Conservation (phyloP, 2,329 filamentous ascomycete genomes). For the Fusarium mangiferae region DNA sequence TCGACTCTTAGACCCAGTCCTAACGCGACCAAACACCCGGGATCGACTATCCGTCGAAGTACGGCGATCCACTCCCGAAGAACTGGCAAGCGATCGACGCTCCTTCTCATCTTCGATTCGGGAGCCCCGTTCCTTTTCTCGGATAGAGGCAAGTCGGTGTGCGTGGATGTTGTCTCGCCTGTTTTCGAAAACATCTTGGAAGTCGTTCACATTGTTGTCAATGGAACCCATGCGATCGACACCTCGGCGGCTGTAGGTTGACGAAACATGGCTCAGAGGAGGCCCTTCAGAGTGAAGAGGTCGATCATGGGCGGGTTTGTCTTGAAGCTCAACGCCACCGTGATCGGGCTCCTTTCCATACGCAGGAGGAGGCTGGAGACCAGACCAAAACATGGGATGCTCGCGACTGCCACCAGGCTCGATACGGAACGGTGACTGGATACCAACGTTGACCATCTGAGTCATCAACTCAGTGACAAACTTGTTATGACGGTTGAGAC, state of each 20-base stretch:
- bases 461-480: constrained; percentile 93
- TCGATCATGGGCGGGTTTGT: constrained; percentile 12
- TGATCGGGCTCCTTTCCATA: constrained; percentile 46
- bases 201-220: constrained; percentile 52
- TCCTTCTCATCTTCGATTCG: constrained; percentile 44
- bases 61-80: constrained; percentile 43
- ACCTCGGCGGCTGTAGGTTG: constrained; percentile 29
- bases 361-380: constrained; percentile 49
- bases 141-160: constrained; percentile 51
- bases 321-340: constrained; percentile 15
- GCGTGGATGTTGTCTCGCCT: constrained; percentile 52
- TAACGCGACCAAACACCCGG: constrained; percentile 46
- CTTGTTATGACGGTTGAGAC: constrained; percentile 90
- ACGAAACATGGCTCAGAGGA: constrained; percentile 19
- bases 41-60: constrained; percentile 42
- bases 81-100: constrained; percentile 41
- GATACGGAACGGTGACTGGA: constrained; percentile 75
- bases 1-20: constrained; percentile 45
- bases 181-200: constrained; percentile 58
- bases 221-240: constrained; percentile 44
- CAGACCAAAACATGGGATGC: constrained; percentile 69
- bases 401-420: constrained; percentile 76
- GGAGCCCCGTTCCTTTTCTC: constrained; percentile 50
- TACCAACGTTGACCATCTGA: constrained; percentile 83
- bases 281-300: constrained; percentile 24